These are phyloP conservation scores for Hordeum pubiflorum DNA, from an alignment of 202 grass and related monocot genomes.

Conservation along the genomic window DNA sequence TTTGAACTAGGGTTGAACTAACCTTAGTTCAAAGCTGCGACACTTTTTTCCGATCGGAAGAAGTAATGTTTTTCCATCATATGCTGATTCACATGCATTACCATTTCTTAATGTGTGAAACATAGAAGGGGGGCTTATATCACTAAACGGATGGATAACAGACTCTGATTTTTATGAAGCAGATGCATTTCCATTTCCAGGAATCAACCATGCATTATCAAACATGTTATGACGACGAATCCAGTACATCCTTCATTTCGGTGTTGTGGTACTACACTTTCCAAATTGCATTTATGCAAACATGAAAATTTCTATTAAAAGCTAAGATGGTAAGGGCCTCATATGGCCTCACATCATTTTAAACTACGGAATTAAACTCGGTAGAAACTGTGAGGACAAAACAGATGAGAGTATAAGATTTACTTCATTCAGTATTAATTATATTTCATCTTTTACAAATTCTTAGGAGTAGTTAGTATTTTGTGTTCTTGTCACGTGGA, in stretches of 20 bases:
- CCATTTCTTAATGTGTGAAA: not conserved
- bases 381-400: not conserved
- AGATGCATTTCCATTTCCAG: not conserved
- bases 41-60: too few species aligned
- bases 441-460: not conserved
- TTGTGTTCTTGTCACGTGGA: not conserved
- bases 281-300: not conserved
- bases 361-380: not conserved
- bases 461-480: not conserved
- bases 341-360: not conserved
- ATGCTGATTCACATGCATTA: not conserved
- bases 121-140: not conserved
- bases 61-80: not conserved
- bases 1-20: too few species aligned
- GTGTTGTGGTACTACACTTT: not conserved
- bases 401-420: not conserved
- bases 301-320: not conserved
- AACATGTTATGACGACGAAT: not conserved
- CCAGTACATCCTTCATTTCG: not conserved
- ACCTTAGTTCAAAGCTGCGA: too few species aligned
- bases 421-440: not conserved
- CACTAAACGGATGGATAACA: not conserved
- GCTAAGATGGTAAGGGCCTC: not conserved
- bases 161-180: not conserved
- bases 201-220: not conserved